phyloP scores from a whole-genome alignment of 306 rosid genomes.

The Corylus avellana region DNA sequence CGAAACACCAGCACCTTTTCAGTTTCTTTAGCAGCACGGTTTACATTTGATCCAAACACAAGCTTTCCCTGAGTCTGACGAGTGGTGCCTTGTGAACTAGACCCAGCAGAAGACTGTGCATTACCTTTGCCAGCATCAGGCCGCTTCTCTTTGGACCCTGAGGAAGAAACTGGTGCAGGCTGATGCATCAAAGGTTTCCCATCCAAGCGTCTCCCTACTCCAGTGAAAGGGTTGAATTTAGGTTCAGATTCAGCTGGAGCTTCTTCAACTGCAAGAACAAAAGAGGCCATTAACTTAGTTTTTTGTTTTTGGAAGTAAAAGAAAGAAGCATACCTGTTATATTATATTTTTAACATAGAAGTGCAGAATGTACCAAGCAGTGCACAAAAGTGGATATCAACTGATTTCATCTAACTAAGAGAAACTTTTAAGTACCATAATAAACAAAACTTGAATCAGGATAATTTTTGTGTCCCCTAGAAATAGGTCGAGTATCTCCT shows the following conservation, averaged over 20 bases:
- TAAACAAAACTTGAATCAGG: background rate
- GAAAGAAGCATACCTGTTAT: background rate
- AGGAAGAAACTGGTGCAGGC: slow-evolving; percentile 52
- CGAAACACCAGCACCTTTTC: slow-evolving; percentile 53
- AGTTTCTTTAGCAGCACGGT: slow-evolving; percentile 53
- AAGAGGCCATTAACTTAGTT: too few species aligned
- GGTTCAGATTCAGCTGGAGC: slow-evolving; percentile 63
- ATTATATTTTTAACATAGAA: background rate
- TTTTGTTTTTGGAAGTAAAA: too few species aligned
- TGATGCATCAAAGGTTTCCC: slow-evolving; percentile 69
- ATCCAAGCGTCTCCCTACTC: slow-evolving; percentile 90
- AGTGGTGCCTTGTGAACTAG: slow-evolving; percentile 60
- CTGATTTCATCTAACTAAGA: background rate
- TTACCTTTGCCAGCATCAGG: slow-evolving; percentile 37
- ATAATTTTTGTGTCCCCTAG: background rate
- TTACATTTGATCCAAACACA: slow-evolving; percentile 79
- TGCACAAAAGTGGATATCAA: background rate
- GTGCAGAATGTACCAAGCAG: background rate
- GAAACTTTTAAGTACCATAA: background rate
- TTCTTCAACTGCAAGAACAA: slow-evolving; percentile 58
- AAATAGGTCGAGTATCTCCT: background rate
- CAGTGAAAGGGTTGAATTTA: slow-evolving; percentile 86
- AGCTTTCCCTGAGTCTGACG: slow-evolving; percentile 88
- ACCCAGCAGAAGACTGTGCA: slow-evolving; percentile 57
- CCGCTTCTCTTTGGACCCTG: slow-evolving; percentile 56